Base-by-base conservation (phyloP, 345 rosid species). In the Toxicodendron radicans region DNA sequence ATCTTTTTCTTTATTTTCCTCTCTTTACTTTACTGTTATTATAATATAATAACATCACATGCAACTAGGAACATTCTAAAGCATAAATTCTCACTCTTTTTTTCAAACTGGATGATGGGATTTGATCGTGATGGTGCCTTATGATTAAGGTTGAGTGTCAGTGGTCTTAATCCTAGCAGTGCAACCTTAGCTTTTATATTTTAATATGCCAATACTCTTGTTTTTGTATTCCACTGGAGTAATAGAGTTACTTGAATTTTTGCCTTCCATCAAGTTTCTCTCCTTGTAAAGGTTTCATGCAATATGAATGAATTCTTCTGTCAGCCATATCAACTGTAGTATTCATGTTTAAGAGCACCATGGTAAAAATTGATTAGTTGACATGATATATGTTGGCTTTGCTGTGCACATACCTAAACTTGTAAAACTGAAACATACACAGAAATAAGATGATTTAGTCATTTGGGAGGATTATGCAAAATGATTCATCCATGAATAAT, bases 11-110 rank as follows among this genome's bases (percentile, higher is more conserved):
- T 83, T 74, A 60, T 76, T 80, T 77, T 72, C 21, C 65, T 77
- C 41, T 20, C 69, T 77, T 79, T 71, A 27, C 73, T 73, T 77
- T 84, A 46, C 59, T 75, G 67, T 64, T 76, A 54, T 48, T 81
- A 77, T 49, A 61, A 70, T 81, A 61, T 60, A 70, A 27, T 57
- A 78, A 67, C 66, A 74, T 76, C 84, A 81, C 85, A 83, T 83
- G 90, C 85, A 63, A 74, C 74, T 79, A 48, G 85, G 87, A 86
- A 86, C 83, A 80, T 81, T 88, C 86, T 68, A 75, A 84, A 84
- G 92, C 82, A 78, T 79, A 75, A 58, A 76, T 86, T 83, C 78
- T 70, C 69, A 11, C 81, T 66, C 30, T 81, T 88, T 79, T 76
- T 69, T 59, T 65, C 64, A 35, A 53, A 73, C 75, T 65, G 52